Conservation (phyloP, 352 stramenopile genomes). For the Phytophthora citrophthora region DNA sequence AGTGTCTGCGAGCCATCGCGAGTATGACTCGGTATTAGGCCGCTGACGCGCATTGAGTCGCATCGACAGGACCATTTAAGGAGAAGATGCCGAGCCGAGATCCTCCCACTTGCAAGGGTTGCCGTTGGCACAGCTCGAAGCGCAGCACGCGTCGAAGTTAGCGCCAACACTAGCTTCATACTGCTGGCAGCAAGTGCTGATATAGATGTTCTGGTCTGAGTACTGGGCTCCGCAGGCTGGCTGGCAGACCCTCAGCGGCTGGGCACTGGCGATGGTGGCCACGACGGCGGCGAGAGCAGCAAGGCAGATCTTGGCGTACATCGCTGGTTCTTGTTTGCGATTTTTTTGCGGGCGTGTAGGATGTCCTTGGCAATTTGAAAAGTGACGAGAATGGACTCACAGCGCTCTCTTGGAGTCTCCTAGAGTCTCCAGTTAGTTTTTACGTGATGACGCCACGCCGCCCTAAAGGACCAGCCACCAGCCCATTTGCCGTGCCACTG, state of each 20-base stretch:
- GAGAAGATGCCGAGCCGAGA: neutral
- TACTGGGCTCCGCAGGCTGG: neutral
- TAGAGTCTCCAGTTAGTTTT: neutral
- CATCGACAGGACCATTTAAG: too few relatives aligned
- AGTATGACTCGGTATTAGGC: too few relatives aligned
- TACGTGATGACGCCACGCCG: too few relatives aligned
- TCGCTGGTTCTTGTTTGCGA: neutral
- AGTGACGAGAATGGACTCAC: neutral
- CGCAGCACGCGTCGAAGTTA: neutral
- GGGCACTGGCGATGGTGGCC: neutral
- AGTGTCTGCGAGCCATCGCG: too few relatives aligned
- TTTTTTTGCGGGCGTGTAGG: too few relatives aligned
- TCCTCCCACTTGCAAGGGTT: neutral
- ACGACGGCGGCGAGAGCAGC: neutral
- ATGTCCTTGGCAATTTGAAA: neutral
- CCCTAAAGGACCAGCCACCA: too few relatives aligned
- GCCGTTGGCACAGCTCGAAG: neutral
- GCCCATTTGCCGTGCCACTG: too few relatives aligned
- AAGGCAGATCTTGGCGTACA: neutral
- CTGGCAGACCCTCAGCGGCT: neutral
- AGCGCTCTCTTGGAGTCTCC: neutral
- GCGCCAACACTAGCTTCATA: neutral
- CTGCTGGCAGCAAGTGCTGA: neutral
- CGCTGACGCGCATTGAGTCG: too few relatives aligned
- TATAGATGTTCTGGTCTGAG: neutral